Base-by-base conservation (phyloP, 305 asterid species). In the Fraxinus greggii region DNA sequence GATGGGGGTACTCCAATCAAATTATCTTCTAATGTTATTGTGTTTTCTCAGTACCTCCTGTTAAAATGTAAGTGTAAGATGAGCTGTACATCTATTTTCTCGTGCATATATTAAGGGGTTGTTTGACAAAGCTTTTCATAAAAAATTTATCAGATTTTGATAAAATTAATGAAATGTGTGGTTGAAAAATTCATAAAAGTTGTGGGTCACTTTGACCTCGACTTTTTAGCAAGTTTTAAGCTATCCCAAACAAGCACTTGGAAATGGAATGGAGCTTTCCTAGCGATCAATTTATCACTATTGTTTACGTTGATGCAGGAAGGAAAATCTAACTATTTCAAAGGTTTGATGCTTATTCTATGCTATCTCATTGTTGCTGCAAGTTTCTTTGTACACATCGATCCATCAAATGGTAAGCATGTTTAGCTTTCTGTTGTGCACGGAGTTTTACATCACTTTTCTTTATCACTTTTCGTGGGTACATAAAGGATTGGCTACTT, bases 281-380 rank as follows among this genome's bases (percentile, higher is more conserved):
- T 26, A 24, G 35, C 29, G 17, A n/a, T 35, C 4, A 51, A 72
- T 75, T 82, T 42, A 38, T 69, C 7, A 13, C 23, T 77, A 31
- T 78, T 86, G 82, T 82, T 87, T 80, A 24, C 77, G 76, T 81
- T 32, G 51, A 75, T 91, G 90, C 97, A 96, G 99, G 99, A 97
- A 85, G 99, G 99, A 63, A 95, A 94, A 83, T 97, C 99, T 29
- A 97, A 94, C 88, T 97, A 97, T 88, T 94, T 94, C 48, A 97
- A 94, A 88, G 99, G 99, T 36, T 83, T 97, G 90, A 94, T 97
- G 99, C 98, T 97, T 79, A 91, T 95, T 81, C 85, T 97, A 77
- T 97, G 98, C 92, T 97, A 97, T 89, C 92, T 97, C 88, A 95
- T 97, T 24, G 99, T 97, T 5, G 99, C 98, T 5, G 98, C 99